Conservation (phyloP, 2,329 filamentous ascomycete species). For the Elsinoe perseae region DNA sequence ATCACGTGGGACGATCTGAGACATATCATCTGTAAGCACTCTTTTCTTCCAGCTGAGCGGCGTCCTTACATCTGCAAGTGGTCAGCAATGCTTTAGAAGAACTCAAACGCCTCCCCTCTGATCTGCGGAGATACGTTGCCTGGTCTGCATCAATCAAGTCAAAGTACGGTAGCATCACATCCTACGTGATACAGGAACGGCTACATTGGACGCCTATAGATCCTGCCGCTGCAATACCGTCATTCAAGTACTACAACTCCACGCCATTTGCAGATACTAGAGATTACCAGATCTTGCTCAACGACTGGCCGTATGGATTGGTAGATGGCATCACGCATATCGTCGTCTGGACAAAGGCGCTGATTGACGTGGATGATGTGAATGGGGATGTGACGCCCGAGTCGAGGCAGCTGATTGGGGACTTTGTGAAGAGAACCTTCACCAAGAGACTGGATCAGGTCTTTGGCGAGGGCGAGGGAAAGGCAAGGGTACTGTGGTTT, state of each 20-base stretch:
- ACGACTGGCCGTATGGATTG: constrained; percentile 59
- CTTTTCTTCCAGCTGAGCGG: neutral
- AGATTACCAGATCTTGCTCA: constrained; percentile 51
- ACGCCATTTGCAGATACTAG: constrained; percentile 46
- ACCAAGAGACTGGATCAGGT: constrained; percentile 33
- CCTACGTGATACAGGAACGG: constrained; percentile 49
- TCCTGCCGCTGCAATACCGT: constrained; percentile 20
- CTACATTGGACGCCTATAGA: constrained; percentile 43
- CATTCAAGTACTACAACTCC: constrained; percentile 39
- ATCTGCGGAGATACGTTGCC: constrained; percentile 51
- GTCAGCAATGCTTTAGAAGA: constrained; percentile 46
- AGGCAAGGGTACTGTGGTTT: constrained; percentile 52
- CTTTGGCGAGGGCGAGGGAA: constrained; percentile 24
- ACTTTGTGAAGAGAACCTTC: constrained; percentile 46
- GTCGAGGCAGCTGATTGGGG: constrained; percentile 41
- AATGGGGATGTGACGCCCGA: constrained; percentile 46
- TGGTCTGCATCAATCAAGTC: constrained; percentile 50
- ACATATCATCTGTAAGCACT: constrained; percentile 42
- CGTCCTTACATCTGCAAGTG: constrained; percentile 12
- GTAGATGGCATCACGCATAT: constrained; percentile 48
- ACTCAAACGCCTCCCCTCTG: constrained; percentile 52
- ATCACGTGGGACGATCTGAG: constrained; percentile 48
- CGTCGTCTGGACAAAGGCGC: constrained; percentile 50
- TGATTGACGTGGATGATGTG: constrained; percentile 38
- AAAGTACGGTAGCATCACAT: constrained; percentile 49